Base-by-base conservation (phyloP, 1,284 basidiomycete species). In the Ceratobasidium sp. region DNA sequence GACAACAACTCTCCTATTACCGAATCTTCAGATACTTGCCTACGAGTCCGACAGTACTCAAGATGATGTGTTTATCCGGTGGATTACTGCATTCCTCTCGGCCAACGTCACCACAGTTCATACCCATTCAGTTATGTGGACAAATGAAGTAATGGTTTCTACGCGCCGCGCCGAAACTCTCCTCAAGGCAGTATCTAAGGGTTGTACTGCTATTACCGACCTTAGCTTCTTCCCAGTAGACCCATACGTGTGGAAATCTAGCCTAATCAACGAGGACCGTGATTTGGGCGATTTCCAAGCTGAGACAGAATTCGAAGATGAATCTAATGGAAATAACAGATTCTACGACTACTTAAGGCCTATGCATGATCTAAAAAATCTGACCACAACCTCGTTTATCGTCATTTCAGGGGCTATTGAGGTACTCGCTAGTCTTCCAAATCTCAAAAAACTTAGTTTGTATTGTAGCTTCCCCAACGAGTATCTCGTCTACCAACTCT, bases 1-100 rank as follows among this genome's bases (percentile, higher is more conserved):
- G 9, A 62, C 33, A 15, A 28, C 59, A 17, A 1, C 59, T 17
- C 20, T 40, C 20, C 15, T 62, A 17, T 17, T 62, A 13, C 59
- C 59, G 13, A 62, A 62, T 17, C 59, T 62, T 28, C 59, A 17
- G 28, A 62, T 28, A 10, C 40, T 62, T 3, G 40, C 20, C n/a
- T 62, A 38, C 28, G 59, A 40, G 28, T 62, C 17, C 20, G 40
- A 26, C 12, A 28, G 40, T 20, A 38, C 59, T 17, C 9, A 12
- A 33, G 33, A 62, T 17, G 28, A 38, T 7, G 9, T 12, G 1
- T 62, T 62, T 15, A 17, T 40, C 40, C 23, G 40, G 4, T 62
- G 59, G 59, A 62, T 62, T 17, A 12, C 40, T 3, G 6, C 59
- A 17, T 62, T 62, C 59, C 59, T 62, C 33, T 62, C 59, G n/a